A percentile compares a stretch with the other conserved stretches of the same genome.
These are phyloP conservation scores for Triticum dicoccoides DNA, from an alignment of 176 grass and related monocot genomes.

Conservation along the genomic window DNA sequence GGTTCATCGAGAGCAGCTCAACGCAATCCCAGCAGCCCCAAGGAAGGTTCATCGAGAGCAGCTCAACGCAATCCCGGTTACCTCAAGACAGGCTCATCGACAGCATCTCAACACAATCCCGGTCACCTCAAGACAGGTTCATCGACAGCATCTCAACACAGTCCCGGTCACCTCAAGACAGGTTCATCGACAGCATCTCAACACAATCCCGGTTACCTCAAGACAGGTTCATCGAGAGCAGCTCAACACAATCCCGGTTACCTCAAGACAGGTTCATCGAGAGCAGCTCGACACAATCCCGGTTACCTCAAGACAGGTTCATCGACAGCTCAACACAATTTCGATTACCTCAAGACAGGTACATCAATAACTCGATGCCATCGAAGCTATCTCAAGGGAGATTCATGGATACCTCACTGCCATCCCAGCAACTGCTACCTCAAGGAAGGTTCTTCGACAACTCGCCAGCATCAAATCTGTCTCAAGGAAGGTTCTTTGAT, in stretches of 20 bases:
- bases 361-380: background rate
- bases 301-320: too few species aligned
- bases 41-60: background rate
- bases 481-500: constrained; percentile 23
- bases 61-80: background rate
- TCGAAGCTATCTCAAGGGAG: constrained; percentile 20
- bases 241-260: too few species aligned
- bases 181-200: background rate
- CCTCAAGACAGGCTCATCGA: background rate
- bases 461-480: background rate
- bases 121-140: background rate
- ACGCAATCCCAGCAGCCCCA: background rate
- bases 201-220: background rate
- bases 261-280: too few species aligned
- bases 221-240: too few species aligned
- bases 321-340: background rate
- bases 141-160: background rate
- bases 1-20: background rate
- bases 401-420: background rate
- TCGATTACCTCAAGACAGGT: constrained; percentile 18
- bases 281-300: too few species aligned
- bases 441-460: constrained; percentile 11
- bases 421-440: background rate
- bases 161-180: background rate
- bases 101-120: background rate